Base-by-base conservation (phyloP, 208 protist genomes). In the Trypanosoma boissoni region DNA sequence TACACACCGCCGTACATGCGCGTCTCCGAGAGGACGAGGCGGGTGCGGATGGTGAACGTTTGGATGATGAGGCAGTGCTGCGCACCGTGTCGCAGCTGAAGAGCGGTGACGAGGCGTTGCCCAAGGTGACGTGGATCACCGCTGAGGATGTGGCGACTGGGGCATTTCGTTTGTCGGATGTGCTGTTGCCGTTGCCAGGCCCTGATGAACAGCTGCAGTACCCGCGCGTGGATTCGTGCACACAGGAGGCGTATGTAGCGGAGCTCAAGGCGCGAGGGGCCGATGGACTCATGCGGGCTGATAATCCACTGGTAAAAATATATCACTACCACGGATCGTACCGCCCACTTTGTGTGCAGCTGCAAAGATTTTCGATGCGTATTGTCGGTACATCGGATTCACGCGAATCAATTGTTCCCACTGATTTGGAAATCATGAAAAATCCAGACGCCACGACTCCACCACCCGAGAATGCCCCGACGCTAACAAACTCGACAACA, bases 281-380 rank as follows among this genome's bases (percentile, higher is more conserved):
- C 21, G 70, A 78, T 28, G 72, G 39, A 12, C 68, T 86, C 24
- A 36, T 82, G 49, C 54, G 28, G 8, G 29, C 37, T 0, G 56
- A 63, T 1, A 68, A 82, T 44, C 52, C 68, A 23, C 72, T 96
- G 16, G 74, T 79, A 16, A 91, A 91, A 66, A 44, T 82, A 2
- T 96, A 88, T 69, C 90, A 96, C 64, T 94, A 82, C 58, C 78
- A 96, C 68, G 90, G 90, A 39, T 74, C 86, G n/a, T 96, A 96
- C 60, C 84, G 90, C 14, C 62, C 69, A 3, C 61, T 96, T 24
- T 59, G 71, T 10, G 72, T 96, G 3, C 37, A 24, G 14, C 90
- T 85, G 16, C 58, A 48, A 24, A 52, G 74, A 16, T 60, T 93
- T 18, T 42, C 52, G 2, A 58, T 94, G 29, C 50, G 31, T 12